Evolutionary conservation across 2,329 filamentous ascomycete genomes (phyloP).

Genomic region (Phyllosticta ampelicida): DNA sequence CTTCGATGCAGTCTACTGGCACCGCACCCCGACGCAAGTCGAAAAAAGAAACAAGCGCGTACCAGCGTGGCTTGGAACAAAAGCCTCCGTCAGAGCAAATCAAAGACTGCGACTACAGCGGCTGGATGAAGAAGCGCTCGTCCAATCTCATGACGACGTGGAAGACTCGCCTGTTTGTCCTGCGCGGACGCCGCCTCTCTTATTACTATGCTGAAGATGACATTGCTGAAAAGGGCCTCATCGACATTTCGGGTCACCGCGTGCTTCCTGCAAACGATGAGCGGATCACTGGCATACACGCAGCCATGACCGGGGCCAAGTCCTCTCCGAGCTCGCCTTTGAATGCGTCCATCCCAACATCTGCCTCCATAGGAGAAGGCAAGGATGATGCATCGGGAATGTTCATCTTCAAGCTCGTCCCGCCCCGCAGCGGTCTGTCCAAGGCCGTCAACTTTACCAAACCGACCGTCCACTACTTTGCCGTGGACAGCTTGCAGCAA

Average conservation of each 20-base stretch:
- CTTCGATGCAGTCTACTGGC: conserved; percentile 31
- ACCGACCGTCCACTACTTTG: conserved; percentile 94
- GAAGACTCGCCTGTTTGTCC: conserved; percentile 92
- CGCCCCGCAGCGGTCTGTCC: conserved; percentile 75
- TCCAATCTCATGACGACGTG: conserved; percentile 94
- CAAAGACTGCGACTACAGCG: conserved; percentile 77
- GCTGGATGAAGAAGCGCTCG: conserved; percentile 99
- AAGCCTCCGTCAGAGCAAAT: conserved; percentile 76
- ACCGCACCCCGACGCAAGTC: conserved; percentile 42
- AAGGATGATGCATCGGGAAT: conserved; percentile 50
- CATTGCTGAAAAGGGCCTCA: conserved; percentile 84
- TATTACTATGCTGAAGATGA: conserved; percentile 97
- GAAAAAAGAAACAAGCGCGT: conserved; percentile 93
- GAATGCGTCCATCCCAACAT: conserved; percentile 28
- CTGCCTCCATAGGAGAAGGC: conserved; percentile 26
- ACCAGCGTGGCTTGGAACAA: conserved; percentile 74
- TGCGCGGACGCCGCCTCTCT: conserved; percentile 79
- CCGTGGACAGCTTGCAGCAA: conserved; percentile 78
- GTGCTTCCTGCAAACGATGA: conserved; percentile 94
- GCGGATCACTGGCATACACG: conserved; percentile 78
- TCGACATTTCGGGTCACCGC: conserved; percentile 94
- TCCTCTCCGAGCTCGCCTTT: conserved; percentile 51
- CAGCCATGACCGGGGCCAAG: conserved; percentile 80
- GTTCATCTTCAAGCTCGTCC: conserved; percentile 97
- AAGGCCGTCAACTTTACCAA: conserved; percentile 96